phyloP scores from a whole-genome alignment of 2,329 filamentous ascomycete genomes.

The Sporothrix curviconia region DNA sequence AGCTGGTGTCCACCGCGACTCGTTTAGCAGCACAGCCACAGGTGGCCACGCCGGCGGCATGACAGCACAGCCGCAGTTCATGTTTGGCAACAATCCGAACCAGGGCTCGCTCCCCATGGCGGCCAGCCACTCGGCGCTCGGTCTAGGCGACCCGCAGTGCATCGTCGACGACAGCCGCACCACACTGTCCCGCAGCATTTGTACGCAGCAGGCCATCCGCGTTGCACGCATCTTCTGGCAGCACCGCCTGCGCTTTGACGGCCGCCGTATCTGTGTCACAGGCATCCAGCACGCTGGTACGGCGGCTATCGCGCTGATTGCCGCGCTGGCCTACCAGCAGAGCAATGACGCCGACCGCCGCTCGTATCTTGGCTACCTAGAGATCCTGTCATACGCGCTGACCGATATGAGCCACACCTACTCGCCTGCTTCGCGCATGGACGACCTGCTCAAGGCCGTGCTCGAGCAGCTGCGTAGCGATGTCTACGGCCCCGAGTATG shows the following conservation, averaged over 20 bases:
- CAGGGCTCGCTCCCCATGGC: not conserved
- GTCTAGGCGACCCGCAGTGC: constrained; percentile 28
- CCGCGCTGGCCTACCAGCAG: constrained; percentile 35
- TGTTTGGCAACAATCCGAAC: not conserved
- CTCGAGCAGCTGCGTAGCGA: constrained; percentile 39
- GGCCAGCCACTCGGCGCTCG: constrained; percentile 21
- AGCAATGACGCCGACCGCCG: constrained; percentile 31
- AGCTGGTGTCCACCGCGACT: constrained; percentile 13
- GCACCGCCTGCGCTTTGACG: constrained; percentile 46
- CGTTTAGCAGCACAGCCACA: constrained; percentile 2
- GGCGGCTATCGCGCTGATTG: constrained; percentile 47
- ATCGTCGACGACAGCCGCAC: constrained; percentile 37
- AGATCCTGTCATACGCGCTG: constrained; percentile 45
- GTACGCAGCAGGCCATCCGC: constrained; percentile 48
- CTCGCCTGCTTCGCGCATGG: constrained; percentile 48
- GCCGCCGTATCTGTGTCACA: constrained; percentile 43
- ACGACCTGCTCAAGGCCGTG: constrained; percentile 45
- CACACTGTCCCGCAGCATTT: constrained; percentile 44
- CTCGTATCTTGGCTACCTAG: constrained; percentile 41
- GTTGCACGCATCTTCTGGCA: constrained; percentile 50
- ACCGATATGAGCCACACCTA: constrained; percentile 48
- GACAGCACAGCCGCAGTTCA: constrained; percentile 2
- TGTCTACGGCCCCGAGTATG: constrained; percentile 18
- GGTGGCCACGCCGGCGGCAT: not conserved
- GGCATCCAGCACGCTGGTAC: constrained; percentile 49